Evolutionary conservation across 2,329 filamentous ascomycete genomes (phyloP).

Genomic region (Basipetospora chlamydospora): DNA sequence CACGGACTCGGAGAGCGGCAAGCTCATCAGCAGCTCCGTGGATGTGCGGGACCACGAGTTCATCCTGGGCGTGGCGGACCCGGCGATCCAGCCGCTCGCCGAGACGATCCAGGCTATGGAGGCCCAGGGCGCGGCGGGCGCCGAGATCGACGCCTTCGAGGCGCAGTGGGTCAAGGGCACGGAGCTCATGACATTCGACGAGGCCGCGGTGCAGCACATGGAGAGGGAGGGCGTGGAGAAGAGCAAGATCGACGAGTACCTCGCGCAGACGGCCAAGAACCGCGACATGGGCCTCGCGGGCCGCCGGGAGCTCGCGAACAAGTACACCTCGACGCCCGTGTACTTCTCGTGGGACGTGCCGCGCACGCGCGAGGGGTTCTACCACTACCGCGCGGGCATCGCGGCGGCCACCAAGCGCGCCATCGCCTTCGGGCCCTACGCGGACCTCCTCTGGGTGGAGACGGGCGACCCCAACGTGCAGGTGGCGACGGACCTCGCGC

Average conservation of each 20-base stretch:
- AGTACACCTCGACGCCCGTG: conserved; percentile 52
- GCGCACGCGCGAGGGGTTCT: conserved; percentile 84
- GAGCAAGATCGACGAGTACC: conserved; percentile 53
- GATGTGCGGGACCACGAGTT: conserved; percentile 95
- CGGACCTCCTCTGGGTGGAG: conserved; percentile 94
- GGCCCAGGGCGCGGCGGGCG: conserved; percentile 55
- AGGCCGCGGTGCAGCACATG: conserved; percentile 69
- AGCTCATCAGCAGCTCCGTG: conserved; percentile 76
- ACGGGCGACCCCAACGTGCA: conserved; percentile 76
- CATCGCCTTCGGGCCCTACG: conserved; percentile 79
- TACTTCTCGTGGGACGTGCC: conserved; percentile 86
- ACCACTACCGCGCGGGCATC: conserved; percentile 79
- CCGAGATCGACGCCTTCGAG: conserved; percentile 77
- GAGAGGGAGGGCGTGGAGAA: conserved; percentile 47
- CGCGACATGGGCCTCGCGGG: conserved; percentile 64
- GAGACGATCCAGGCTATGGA: conserved; percentile 90
- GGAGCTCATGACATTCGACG: conserved; percentile 79
- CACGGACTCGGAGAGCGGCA: conserved; percentile 90
- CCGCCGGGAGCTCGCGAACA: conserved; percentile 56
- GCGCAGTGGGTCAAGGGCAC: conserved; percentile 77
- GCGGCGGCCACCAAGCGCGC: conserved; percentile 82
- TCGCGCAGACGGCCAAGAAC: conserved; percentile 43
- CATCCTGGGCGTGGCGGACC: conserved; percentile 73
- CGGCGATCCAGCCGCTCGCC: conserved; percentile 62
- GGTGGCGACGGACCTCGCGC: conserved; percentile 61